phyloP scores from a whole-genome alignment of 306 rosid genomes.

The Quercus glauca region DNA sequence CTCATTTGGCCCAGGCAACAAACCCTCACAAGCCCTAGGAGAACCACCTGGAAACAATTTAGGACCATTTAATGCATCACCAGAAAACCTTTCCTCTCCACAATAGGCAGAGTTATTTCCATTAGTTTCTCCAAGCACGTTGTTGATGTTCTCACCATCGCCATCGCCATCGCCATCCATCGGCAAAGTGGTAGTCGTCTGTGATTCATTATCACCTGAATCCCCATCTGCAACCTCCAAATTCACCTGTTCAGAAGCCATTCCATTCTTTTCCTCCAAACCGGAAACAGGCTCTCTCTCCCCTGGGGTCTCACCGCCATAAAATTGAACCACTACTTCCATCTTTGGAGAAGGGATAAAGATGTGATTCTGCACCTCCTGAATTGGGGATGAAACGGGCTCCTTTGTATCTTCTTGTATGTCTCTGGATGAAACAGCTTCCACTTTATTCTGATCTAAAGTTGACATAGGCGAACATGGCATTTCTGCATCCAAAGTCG shows the following conservation, averaged over 20 bases:
- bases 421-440: conserved; percentile 17
- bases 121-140: conserved; percentile 23
- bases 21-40: conserved; percentile 81
- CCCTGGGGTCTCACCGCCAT: conserved; percentile 33
- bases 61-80: conserved; percentile 57
- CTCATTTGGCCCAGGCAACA: conserved; percentile 90
- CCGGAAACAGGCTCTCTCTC: conserved; percentile 33
- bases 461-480: conserved; percentile 26
- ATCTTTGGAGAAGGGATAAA: conserved; percentile 17
- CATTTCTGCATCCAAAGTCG: conserved; percentile 30
- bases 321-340: conserved; percentile 29
- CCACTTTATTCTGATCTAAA: conserved; percentile 31
- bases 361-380: conserved; percentile 44
- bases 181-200: conserved; percentile 9
- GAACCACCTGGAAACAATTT: conserved; percentile 62
- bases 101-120: conserved; percentile 20
- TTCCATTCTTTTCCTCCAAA: conserved; percentile 33
- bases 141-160: not conserved
- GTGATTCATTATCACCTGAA: conserved; percentile 24
- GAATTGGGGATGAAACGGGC: conserved; percentile 29
- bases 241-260: conserved; percentile 36
- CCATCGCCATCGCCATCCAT: conserved; percentile 17
- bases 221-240: conserved; percentile 39
- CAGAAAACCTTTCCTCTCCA: conserved; percentile 44
- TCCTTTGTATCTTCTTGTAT: conserved; percentile 38